Percentiles rank a stretch among this genome's conserved stretches.
phyloP scores from a whole-genome alignment of 345 rosid genomes.

The Citrus cavaleriei region DNA sequence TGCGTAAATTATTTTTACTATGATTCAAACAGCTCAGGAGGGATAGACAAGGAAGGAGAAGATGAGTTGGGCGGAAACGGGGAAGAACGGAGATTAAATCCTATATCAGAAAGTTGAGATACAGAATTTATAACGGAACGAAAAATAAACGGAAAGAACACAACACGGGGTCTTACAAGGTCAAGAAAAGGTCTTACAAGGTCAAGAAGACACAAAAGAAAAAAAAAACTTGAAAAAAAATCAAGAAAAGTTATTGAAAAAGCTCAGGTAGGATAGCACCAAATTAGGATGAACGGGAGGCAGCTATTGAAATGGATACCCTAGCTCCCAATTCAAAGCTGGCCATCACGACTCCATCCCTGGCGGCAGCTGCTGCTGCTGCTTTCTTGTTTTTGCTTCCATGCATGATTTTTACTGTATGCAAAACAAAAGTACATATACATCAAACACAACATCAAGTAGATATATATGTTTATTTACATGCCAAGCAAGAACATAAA shows the following conservation, averaged over 20 bases:
- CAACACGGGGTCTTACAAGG: constrained; percentile 77
- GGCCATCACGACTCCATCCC: not conserved
- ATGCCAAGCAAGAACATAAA: not conserved
- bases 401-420: constrained; percentile 18
- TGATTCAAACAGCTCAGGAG: constrained; percentile 72
- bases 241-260: not conserved
- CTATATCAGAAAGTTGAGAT: constrained; percentile 10
- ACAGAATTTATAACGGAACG: not conserved
- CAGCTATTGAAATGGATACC: not conserved
- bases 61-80: constrained; percentile 44
- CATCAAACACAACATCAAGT: not conserved
- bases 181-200: constrained; percentile 99
- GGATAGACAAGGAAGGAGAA: constrained; percentile 94
- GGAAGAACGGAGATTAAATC: constrained; percentile 3
- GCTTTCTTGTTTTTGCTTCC: not conserved
- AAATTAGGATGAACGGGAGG: constrained; percentile 18
- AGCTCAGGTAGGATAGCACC: constrained; percentile 98
- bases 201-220: constrained; percentile 67
- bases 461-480: not conserved
- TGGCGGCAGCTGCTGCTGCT: not conserved
- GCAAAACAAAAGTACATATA: not conserved
- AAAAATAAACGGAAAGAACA: not conserved
- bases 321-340: constrained; percentile 11
- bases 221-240: not conserved
- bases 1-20: not conserved